Conservation (phyloP, 176 grass and related monocot genomes). For the Cenchrus fungigraminus region DNA sequence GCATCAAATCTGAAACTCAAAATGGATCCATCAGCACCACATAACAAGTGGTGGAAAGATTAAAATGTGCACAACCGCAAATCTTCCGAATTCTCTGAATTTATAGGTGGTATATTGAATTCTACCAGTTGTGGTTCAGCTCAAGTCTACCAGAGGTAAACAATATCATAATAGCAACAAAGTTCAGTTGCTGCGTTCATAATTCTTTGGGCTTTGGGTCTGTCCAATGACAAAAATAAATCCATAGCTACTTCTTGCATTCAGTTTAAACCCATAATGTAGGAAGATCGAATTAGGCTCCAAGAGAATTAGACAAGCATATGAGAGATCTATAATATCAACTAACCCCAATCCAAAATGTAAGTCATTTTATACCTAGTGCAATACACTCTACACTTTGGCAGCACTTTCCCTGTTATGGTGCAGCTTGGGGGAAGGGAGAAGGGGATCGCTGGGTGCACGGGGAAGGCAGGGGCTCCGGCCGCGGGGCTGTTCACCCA, state of each 20-base stretch:
- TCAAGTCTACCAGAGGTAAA: constrained; percentile 11
- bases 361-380: neutral
- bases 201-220: neutral
- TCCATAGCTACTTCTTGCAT: neutral
- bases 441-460: no score
- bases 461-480: no score
- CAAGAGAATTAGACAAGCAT: neutral
- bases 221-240: neutral
- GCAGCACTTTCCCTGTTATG: neutral
- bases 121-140: constrained; percentile 4
- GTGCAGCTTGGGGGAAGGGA: no score
- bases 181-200: constrained; percentile 5
- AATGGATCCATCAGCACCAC: constrained; percentile 34
- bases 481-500: no score
- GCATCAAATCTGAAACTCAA: constrained; percentile 82
- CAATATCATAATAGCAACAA: constrained; percentile 23
- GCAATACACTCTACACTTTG: neutral
- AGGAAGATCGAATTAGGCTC: constrained; percentile 3
- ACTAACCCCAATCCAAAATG: neutral
- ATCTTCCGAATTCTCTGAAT: constrained; percentile 24
- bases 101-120: neutral
- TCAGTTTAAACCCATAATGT: neutral
- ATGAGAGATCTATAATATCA: neutral
- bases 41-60: neutral
- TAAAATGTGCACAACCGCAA: neutral